Evolutionary conservation across 208 protist genomes (phyloP).

Genomic region (Jaenimonas drosophilae): DNA sequence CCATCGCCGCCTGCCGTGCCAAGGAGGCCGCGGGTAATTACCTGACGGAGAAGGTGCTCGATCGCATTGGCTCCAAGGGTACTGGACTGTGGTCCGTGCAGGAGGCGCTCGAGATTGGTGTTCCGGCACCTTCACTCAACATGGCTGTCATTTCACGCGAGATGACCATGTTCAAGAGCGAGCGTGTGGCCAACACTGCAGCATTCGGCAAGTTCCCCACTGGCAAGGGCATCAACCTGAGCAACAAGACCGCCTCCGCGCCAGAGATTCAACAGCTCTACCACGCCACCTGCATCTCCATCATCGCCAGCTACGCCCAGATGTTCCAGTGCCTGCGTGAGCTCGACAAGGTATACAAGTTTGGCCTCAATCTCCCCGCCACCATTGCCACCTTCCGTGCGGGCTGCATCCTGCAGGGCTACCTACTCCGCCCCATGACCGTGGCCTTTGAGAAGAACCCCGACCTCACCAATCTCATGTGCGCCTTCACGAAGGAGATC

Average conservation of each 20-base stretch:
- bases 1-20: conserved; percentile 89
- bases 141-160: conserved; percentile 91
- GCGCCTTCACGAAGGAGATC: conserved; percentile 81
- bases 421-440: conserved; percentile 84
- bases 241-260: conserved; percentile 42
- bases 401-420: conserved; percentile 85
- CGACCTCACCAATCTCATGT: conserved; percentile 78
- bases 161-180: conserved; percentile 88
- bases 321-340: conserved; percentile 89
- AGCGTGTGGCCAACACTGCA: conserved; percentile 79
- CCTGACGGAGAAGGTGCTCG: conserved; percentile 94
- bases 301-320: conserved; percentile 88
- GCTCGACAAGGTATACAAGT: conserved; percentile 82
- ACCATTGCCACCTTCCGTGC: conserved; percentile 89
- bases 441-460: conserved; percentile 81
- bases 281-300: conserved; percentile 66
- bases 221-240: conserved; percentile 6
- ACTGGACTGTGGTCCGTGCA: conserved; percentile 96
- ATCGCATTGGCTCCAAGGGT: conserved; percentile 96
- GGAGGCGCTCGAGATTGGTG: conserved; percentile 89
- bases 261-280: conserved; percentile 63
- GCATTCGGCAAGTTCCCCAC: conserved; percentile 17
- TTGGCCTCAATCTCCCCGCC: conserved; percentile 80
- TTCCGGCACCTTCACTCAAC: conserved; percentile 87
- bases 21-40: conserved; percentile 81